Conservation (phyloP, 768 basidiomycete genomes). For the Sarcodon sp. region DNA sequence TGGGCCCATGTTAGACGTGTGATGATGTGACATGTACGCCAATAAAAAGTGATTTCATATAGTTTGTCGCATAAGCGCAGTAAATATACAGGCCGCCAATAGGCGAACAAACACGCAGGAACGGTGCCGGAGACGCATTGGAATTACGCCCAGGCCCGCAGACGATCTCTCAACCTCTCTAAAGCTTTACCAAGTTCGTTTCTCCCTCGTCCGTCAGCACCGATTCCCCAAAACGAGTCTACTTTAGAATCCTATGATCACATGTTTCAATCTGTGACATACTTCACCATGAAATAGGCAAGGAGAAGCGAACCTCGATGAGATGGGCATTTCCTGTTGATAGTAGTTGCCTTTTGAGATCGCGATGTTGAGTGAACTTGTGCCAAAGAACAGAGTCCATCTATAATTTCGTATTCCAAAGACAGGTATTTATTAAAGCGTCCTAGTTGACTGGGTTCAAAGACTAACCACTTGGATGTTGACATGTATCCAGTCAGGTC, state of each 20-base stretch:
- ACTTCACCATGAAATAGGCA: too few relatives aligned
- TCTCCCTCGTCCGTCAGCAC: slow-evolving; percentile 29
- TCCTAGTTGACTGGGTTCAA: not conserved
- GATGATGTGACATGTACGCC: too few relatives aligned
- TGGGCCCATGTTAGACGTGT: too few relatives aligned
- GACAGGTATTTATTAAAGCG: not conserved
- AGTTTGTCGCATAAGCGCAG: too few relatives aligned
- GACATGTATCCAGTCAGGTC: not conserved
- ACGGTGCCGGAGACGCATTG: too few relatives aligned
- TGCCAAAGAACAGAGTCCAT: slow-evolving; percentile 54
- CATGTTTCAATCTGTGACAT: slow-evolving; percentile 31
- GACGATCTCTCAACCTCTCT: not conserved
- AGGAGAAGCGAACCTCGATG: slow-evolving; percentile 3
- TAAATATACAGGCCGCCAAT: too few relatives aligned
- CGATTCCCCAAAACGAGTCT: slow-evolving; percentile 63
- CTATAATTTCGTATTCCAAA: slow-evolving; percentile 18
- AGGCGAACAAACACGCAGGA: too few relatives aligned
- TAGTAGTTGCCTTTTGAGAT: slow-evolving; percentile 40
- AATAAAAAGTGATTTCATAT: too few relatives aligned
- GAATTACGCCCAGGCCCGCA: too few relatives aligned
- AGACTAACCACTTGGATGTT: not conserved
- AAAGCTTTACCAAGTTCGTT: slow-evolving; percentile 59
- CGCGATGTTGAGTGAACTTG: slow-evolving; percentile 63
- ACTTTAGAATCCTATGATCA: slow-evolving; percentile 7
- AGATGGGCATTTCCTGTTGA: slow-evolving; percentile 36